Evolutionary conservation across 177 flowering plant genomes (phyloP), one percentile per base, ranked within the genome.

Genomic region (Telopea speciosissima): DNA sequence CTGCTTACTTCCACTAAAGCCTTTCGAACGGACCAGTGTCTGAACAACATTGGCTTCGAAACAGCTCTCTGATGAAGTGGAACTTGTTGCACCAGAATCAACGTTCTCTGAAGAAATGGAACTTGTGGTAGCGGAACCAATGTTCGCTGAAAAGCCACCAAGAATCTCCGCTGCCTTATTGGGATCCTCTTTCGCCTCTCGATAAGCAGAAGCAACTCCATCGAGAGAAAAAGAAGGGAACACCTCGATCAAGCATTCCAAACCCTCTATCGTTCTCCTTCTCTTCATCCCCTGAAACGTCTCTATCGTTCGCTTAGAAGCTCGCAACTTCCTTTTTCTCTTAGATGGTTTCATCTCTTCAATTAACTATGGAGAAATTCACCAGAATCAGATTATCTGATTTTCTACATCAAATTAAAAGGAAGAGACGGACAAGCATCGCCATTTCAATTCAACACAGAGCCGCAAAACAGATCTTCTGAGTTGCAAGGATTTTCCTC

Each of bases 151-250:
- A 26, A 70, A 63, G 21, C 67, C 70, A 1, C 79, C 77, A 21
- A 86, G 68, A 31, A 85, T 82, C 75, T 74, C 89, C 5, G 87
- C 90, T 10, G 90, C 90, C 72, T 75, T 82, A 60, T 81, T 75
- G 1, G 76, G 63, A 59, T 86, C 88, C 2, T 86, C 83, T 21
- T 78, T 67, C 0, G 88, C 88, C 44, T 85, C 82, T 40, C 24
- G n/a, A 65, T 69, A 82, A 12, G 86, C 88, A 2, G 78, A 69
- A 28, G 65, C 58, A 1, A 79, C 86, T 67, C 82, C 87, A n/a
- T 79, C 86, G 0, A 83, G 1, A 1, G 87, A 83, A 31, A 74
- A 69, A 17, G 80, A 79, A 1, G 77, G 70, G 73, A 89, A 85
- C 1, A 83, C 87, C 71, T 84, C 89, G 64, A 66, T 56, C 64